Evolutionary conservation across 2,329 filamentous ascomycete species (phyloP), one percentile per base, ranked within the genome.

Genomic region (Hymenoscyphus repandus): DNA sequence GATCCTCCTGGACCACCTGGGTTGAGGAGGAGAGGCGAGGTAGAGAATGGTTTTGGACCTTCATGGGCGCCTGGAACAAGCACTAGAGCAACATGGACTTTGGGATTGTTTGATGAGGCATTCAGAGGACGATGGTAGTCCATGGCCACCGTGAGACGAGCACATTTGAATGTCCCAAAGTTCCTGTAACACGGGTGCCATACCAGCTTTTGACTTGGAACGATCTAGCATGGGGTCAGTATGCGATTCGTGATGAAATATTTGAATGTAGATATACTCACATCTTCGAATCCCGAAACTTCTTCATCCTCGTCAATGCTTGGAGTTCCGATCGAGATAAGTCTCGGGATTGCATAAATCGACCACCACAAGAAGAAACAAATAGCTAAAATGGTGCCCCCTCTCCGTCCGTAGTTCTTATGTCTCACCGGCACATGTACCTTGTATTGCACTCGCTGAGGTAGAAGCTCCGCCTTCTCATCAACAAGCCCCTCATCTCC

Each of bases 81-180:
- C 5, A 63, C n/a, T 2, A 64, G 49, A 9, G 59, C 62, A 39
- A 64, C 51, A 40, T 63, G 54, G 12, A 64, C 62, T 49, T 62
- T 64, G 10, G 62, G 62, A 17, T 62, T 59, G 18, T 57, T 45
- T 31, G 55, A 41, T 30, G 62, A 64, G 22, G 49, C 61, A 52
- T 70, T 68, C 39, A 74, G 52, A 7, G 71, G 70, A 12, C 70
- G 67, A 51, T 67, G 60, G 52, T 75, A 74, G 56, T 75, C 73
- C 68, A 76, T 72, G 9, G 74, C 70, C 3, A 76, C 69, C 6
- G 71, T 73, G 9, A 76, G 65, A 18, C 72, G 67, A 39, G 74
- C 70, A 58, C 73, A 76, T 51, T 65, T 61, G 48, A 69, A 66
- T 4, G 13, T 20, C 15, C 54, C 53, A 27, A 39, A 27, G 5